A percentile compares a stretch with the other conserved stretches of the same genome.
These are phyloP conservation scores for Paramecium sexaurelia DNA, from an alignment of 73 alveolate species.

Conservation along the genomic window DNA sequence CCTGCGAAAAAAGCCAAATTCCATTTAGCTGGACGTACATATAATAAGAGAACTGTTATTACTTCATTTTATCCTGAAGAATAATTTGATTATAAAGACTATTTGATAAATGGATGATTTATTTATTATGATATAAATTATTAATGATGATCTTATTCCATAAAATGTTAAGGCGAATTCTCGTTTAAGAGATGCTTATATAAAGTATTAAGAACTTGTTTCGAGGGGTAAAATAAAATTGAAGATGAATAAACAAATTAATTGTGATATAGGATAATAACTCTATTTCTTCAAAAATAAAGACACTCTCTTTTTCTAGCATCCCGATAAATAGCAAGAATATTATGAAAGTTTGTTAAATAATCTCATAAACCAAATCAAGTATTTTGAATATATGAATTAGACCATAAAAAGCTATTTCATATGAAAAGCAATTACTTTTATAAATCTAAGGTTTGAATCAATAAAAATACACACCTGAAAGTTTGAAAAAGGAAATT, in stretches of 20 bases:
- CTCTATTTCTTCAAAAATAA: neutral
- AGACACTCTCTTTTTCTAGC: neutral
- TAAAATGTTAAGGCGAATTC: neutral
- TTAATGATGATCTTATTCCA: neutral
- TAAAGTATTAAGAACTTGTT: neutral
- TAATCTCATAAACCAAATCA: neutral
- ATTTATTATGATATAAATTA: neutral
- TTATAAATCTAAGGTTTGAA: neutral
- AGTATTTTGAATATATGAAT: neutral
- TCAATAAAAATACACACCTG: slow-evolving; percentile 10
- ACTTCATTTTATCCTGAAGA: slow-evolving; percentile 95
- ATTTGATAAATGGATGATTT: slow-evolving; percentile 69
- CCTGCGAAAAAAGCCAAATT: slow-evolving; percentile 94
- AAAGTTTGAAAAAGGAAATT: neutral
- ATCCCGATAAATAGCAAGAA: slow-evolving; percentile 1
- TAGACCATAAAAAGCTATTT: neutral
- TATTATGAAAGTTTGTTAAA: neutral
- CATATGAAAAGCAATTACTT: neutral
- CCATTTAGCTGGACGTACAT: slow-evolving; percentile 90
- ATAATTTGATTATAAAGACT: slow-evolving; percentile 92
- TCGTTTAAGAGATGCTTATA: slow-evolving; percentile 6
- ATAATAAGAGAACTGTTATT: slow-evolving; percentile 92
- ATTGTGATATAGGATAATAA: neutral
- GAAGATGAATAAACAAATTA: neutral
- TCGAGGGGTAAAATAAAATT: neutral